A percentile compares a stretch with the other conserved stretches of the same genome.
These are phyloP conservation scores for Gaeumannomyces tritici DNA, from an alignment of 2,329 filamentous ascomycete genomes.

Conservation along the genomic window DNA sequence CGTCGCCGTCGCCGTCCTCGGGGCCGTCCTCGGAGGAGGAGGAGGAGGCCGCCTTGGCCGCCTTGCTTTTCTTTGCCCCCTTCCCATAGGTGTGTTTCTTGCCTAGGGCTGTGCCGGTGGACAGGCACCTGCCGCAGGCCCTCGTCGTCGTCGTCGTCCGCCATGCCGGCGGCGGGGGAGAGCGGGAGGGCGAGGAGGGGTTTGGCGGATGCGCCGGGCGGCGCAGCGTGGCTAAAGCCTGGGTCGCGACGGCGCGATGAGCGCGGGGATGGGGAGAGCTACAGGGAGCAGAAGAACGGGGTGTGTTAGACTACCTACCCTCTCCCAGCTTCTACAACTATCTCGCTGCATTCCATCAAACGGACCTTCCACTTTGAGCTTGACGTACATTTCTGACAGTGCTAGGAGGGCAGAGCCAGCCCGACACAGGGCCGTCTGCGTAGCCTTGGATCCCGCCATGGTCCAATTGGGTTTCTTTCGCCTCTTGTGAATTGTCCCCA, in stretches of 20 bases:
- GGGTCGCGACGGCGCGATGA: background rate
- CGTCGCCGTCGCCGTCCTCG: slow-evolving; percentile 1
- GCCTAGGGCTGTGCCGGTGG: slow-evolving; percentile 5
- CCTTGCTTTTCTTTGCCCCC: slow-evolving; percentile 5
- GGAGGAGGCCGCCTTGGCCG: background rate
- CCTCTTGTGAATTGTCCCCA: background rate
- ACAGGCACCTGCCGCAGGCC: slow-evolving; percentile 6
- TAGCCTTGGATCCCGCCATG: background rate
- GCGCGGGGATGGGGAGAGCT: background rate
- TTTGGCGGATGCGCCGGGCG: too few relatives aligned
- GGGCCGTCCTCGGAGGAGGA: background rate
- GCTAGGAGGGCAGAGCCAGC: background rate
- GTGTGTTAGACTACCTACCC: background rate
- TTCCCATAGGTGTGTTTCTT: slow-evolving; percentile 11
- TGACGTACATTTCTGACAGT: background rate
- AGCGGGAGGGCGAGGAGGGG: background rate
- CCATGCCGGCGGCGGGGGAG: background rate
- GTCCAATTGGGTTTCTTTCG: background rate
- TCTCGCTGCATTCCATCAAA: background rate
- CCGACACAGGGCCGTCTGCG: background rate
- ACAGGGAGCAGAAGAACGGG: background rate
- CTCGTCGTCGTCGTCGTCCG: background rate
- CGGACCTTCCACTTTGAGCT: background rate
- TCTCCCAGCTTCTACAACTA: background rate
- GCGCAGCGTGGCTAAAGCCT: background rate